Evolutionary conservation across 1,284 basidiomycete species (phyloP), one percentile per base, ranked within the genome.

Genomic region (Tetrapyrgos nigripes): DNA sequence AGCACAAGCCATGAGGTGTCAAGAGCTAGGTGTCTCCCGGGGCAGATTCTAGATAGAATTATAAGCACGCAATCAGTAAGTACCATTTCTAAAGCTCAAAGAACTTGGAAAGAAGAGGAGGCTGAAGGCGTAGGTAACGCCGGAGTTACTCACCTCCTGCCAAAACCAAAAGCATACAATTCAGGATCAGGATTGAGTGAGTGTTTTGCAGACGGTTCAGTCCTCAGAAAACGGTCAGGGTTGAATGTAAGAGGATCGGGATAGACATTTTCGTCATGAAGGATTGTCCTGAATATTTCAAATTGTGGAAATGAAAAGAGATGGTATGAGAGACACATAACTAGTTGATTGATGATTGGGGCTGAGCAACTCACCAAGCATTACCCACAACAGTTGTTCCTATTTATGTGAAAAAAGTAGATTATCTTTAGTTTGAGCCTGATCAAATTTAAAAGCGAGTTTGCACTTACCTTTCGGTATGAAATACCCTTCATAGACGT

Each of bases 21-120:
- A 11, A 64, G 50, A 4, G 73, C 73, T 6, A 76, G 50, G 50
- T 74, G 61, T 43, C 69, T 62, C 19, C 75, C 73, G 24, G 74
- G 70, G 51, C 74, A 76, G 35, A 75, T 68, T 37, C 64, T 64
- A 29, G 3, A 33, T 53, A 44, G 17, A 33, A 2, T 9, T 29
- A 14, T 21, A 21, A 46, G 17, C 28, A 19, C n/a, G n/a, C n/a
- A n/a, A n/a, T n/a, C n/a, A n/a, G n/a, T n/a, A n/a, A n/a, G n/a
- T n/a, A n/a, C n/a, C n/a, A n/a, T n/a, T n/a, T n/a, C n/a, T n/a
- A n/a, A n/a, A n/a, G n/a, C n/a, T n/a, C n/a, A n/a, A n/a, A n/a
- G n/a, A n/a, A n/a, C n/a, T n/a, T n/a, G n/a, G n/a, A n/a, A n/a
- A n/a, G n/a, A n/a, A n/a, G n/a, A 11, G 29, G 17, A 44, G 13